These are phyloP conservation scores for Pouteria campechiana DNA, from an alignment of 179 eudicot species.

Conservation along the genomic window DNA sequence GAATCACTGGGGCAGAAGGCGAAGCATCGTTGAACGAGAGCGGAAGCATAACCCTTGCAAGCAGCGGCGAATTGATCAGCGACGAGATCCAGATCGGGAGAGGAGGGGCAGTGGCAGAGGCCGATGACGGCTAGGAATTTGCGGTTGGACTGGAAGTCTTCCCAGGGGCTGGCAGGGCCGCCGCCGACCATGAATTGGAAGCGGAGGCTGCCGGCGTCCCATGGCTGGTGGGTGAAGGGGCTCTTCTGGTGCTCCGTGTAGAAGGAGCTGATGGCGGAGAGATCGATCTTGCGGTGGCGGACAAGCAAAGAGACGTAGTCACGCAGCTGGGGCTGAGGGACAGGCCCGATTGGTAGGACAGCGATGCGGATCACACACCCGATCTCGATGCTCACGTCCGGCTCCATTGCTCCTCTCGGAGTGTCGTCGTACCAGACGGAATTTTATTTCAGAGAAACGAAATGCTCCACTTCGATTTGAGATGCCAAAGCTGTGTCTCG, in stretches of 20 bases:
- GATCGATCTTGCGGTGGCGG: conserved; percentile 52
- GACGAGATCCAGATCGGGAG: conserved; percentile 57
- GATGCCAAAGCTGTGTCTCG: no score
- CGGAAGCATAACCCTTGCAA: conserved; percentile 48
- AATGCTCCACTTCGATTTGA: no score
- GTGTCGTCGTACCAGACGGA: no score
- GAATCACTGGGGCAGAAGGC: conserved; percentile 81
- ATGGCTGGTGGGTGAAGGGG: conserved; percentile 76
- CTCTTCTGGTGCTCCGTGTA: conserved; percentile 87
- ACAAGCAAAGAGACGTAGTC: conserved; percentile 53
- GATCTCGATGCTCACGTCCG: conserved; percentile 88
- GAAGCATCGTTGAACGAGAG: conserved; percentile 69
- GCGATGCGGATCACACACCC: conserved; percentile 73
- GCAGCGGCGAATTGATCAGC: conserved; percentile 32
- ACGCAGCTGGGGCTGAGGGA: conserved; percentile 41
- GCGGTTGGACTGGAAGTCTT: conserved; percentile 79
- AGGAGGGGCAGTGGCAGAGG: conserved; percentile 74
- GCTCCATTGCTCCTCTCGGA: conserved; percentile 44
- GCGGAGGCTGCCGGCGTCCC: conserved; percentile 71
- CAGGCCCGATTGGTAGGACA: conserved; percentile 63
- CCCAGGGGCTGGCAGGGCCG: conserved; percentile 87
- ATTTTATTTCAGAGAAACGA: no score
- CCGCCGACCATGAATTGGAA: conserved; percentile 80
- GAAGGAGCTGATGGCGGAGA: conserved; percentile 73
- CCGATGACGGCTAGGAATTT: conserved; percentile 74